These are phyloP conservation scores for Pleurotus pulmonarius DNA, from an alignment of 768 basidiomycete species.

Conservation along the genomic window DNA sequence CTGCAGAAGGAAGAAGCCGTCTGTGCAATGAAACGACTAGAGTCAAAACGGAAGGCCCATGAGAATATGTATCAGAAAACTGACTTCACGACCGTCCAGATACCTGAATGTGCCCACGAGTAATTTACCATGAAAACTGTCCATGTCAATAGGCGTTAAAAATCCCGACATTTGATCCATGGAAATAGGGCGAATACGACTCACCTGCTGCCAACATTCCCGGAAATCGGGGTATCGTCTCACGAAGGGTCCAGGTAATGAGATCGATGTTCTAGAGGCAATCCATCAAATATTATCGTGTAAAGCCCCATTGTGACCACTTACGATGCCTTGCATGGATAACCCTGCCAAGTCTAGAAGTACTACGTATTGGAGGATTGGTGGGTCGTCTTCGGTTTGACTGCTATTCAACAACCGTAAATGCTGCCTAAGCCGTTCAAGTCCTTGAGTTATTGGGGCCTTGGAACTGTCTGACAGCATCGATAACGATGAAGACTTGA, in stretches of 20 bases:
- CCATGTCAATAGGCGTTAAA: not conserved
- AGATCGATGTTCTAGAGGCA: slow-evolving; percentile 52
- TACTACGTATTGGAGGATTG: slow-evolving; percentile 62
- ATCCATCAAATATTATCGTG: slow-evolving; percentile 4
- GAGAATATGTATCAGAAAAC: slow-evolving; percentile 17
- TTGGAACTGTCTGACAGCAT: slow-evolving; percentile 31
- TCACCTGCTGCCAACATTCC: slow-evolving; percentile 76
- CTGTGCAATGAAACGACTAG: slow-evolving; percentile 29
- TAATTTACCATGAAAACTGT: slow-evolving; percentile 71
- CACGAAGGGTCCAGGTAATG: slow-evolving; percentile 59
- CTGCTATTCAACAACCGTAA: slow-evolving; percentile 44
- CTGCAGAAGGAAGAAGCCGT: slow-evolving; percentile 56
- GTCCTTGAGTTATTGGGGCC: slow-evolving; percentile 39
- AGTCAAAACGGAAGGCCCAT: slow-evolving; percentile 3
- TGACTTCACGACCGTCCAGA: slow-evolving; percentile 67
- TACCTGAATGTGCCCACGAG: slow-evolving; percentile 67
- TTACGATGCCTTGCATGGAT: slow-evolving; percentile 55
- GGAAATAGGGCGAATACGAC: not conserved
- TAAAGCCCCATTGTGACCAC: slow-evolving; percentile 15
- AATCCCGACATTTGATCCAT: slow-evolving; percentile 8
- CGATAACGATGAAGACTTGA: slow-evolving; percentile 40
- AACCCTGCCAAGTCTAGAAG: slow-evolving; percentile 60
- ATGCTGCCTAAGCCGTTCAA: slow-evolving; percentile 58
- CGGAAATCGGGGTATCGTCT: slow-evolving; percentile 68
- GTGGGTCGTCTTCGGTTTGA: slow-evolving; percentile 20